phyloP scores from a whole-genome alignment of 345 rosid species.

The Sapria himalayana region DNA sequence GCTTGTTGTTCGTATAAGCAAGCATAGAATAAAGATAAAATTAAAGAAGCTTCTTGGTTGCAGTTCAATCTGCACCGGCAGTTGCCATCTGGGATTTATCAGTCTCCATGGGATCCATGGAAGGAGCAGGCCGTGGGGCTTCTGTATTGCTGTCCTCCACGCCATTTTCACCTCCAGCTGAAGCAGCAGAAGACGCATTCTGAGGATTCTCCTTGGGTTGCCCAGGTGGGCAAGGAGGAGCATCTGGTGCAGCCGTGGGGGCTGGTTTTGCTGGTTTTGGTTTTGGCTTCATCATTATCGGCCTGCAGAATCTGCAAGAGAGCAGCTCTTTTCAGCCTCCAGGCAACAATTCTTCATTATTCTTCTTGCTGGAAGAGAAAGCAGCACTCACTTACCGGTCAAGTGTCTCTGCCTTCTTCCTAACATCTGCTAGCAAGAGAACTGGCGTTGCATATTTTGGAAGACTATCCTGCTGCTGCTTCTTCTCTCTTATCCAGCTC shows the following conservation, averaged over 20 bases:
- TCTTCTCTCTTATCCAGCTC: conserved; percentile 69
- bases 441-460: conserved; percentile 54
- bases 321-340: too few relatives aligned
- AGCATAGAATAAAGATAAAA: too few relatives aligned
- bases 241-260: conserved; percentile 33
- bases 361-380: too few relatives aligned
- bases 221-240: too few relatives aligned
- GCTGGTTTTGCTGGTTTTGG: conserved; percentile 42
- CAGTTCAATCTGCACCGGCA: too few relatives aligned
- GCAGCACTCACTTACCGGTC: too few relatives aligned
- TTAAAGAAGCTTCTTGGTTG: too few relatives aligned
- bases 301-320: conserved; percentile 47
- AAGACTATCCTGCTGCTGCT: conserved; percentile 65
- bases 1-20: too few relatives aligned
- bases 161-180: conserved; percentile 8
- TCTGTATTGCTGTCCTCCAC: conserved; percentile 18
- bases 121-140: conserved; percentile 16
- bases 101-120: conserved; percentile 64
- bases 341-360: too few relatives aligned
- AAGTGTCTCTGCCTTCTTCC: conserved; percentile 56
- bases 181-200: conserved; percentile 3
- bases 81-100: conserved; percentile 36
- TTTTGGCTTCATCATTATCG: conserved; percentile 75
- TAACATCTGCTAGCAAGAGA: conserved; percentile 56
- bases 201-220: too few relatives aligned